phyloP scores from a whole-genome alignment of 805 yeast species.

The Saccharomycopsis fodiens region DNA sequence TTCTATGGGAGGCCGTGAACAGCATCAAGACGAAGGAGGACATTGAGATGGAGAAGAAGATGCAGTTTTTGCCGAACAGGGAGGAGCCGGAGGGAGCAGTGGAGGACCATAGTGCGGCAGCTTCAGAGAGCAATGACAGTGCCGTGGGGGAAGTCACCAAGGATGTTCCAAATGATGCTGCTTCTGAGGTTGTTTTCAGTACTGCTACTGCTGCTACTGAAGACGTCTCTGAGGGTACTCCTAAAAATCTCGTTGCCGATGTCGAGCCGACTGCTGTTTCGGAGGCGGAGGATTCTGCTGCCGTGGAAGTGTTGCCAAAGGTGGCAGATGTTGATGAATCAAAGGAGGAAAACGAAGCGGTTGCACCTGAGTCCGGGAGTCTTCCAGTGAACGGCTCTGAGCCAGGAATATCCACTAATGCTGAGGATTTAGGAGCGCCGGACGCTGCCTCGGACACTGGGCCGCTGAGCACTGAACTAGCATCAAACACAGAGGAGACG shows the following conservation, averaged over 20 bases:
- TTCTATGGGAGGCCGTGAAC: constrained; percentile 54
- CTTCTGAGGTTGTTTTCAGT: constrained; percentile 1
- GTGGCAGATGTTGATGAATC: not conserved
- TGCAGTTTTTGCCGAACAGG: not conserved
- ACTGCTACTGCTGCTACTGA: constrained; percentile 1
- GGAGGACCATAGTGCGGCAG: not conserved
- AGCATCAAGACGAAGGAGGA: constrained; percentile 27
- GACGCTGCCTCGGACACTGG: not conserved
- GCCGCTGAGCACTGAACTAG: not conserved
- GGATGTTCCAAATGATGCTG: not conserved
- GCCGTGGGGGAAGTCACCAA: not conserved
- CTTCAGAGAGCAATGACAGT: not conserved
- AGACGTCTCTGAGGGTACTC: not conserved
- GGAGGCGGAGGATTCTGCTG: not conserved
- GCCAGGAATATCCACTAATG: too few species aligned
- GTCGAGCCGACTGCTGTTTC: not conserved
- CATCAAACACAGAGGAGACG: not conserved
- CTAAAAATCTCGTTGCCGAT: not conserved
- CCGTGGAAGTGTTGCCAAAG: not conserved
- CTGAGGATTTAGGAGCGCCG: not conserved
- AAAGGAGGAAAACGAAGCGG: too few species aligned
- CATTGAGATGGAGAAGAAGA: constrained; percentile 11
- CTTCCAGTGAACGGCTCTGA: too few species aligned
- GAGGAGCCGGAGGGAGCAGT: not conserved
- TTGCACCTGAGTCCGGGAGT: too few species aligned